Evolutionary conservation across 169 alveolate genomes (phyloP), one percentile per base, ranked within the genome.

Genomic region (Plasmodium fragile): DNA sequence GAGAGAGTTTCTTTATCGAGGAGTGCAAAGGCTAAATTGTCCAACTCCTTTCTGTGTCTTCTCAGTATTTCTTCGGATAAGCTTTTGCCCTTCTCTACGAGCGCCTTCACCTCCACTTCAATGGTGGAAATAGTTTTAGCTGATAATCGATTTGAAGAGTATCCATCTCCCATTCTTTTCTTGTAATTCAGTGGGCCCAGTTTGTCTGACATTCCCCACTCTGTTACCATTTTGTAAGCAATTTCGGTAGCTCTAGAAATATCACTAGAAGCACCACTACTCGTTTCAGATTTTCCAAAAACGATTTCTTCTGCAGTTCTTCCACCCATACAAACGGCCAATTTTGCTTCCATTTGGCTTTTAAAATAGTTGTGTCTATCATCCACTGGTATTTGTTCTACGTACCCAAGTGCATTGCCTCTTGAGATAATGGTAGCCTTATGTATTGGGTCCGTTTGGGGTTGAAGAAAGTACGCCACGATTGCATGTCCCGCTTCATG

Each of bases 281-380:
- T 98, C 13, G 98, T 96, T 70, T 97, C 95, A 34, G 98, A 96
- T 55, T 92, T 87, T 16, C 99, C 99, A 30, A 98, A 95, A 78
- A 97, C 98, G 2, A 98, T 82, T 59, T 97, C 97, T 95, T 98
- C 99, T 52, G 99, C 99, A 6, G 98, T 98, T 73, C 99, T 96
- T 10, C 99, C 99, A 16, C 99, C 99, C 99, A 98, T 98, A 55
- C 99, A 98, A 0, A 98, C 99, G 59, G 99, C 99, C 71, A 98
- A 96, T 49, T 98, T 93, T 69, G 99, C 99, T 72, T 97, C 96
- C 95, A 98, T 97, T 93, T 98, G 98, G 49, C 97, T 97, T 55
- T 94, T 95, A 49, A 96, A 97, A 71, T 97, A 93, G 75, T 98
- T 97, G 83, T 95, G 94, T 32, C 98, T 95, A 75, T 98, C 99